Evolutionary conservation across 305 asterid species (phyloP), one percentile per base, ranked within the genome.

Genomic region (Fraxinus floribunda): DNA sequence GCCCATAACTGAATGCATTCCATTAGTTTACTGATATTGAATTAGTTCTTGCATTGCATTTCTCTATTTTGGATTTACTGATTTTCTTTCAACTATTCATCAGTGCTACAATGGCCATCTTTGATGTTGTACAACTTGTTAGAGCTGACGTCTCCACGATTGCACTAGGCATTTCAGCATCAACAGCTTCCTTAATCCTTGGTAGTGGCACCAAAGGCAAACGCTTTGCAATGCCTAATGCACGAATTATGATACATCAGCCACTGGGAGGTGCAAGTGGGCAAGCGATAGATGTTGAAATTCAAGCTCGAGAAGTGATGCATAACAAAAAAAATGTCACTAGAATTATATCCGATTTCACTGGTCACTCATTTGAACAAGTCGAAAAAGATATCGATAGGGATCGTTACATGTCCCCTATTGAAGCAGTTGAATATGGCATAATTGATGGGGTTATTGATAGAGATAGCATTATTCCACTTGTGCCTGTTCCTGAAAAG

Each of bases 181-280:
- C 99, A 46, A 94, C 99, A 38, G 95, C 99, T 85, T 94, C 98
- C 78, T 81, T 96, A 81, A 93, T 96, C 82, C 95, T 96, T 71
- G 99, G 93, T 68, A 97, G 97, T 82, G 99, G 98, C 81, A 90
- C 98, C 52, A 96, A 93, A 87, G 98, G 98, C 75, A 93, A 96
- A 79, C 98, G 98, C 60, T 90, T 85, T 68, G 98, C 97, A 7
- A 96, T 96, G 98, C 99, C 99, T 62, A 96, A 94, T 83, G 85
- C 99, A 60, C 91, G 98, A 78, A 90, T 96, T 78, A 96, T 96
- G 99, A 88, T 94, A 75, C 98, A 94, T 87, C 97, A 94, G 85
- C 99, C 99, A 15, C 92, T 93, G 44, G 99, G 98, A 4, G 97
- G 99, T 81, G 94, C 94, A 39, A 91, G 99, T 41, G 99, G 99